phyloP scores from a whole-genome alignment of 2,329 filamentous ascomycete species.

The Magnaporthiopsis rhizophila region DNA sequence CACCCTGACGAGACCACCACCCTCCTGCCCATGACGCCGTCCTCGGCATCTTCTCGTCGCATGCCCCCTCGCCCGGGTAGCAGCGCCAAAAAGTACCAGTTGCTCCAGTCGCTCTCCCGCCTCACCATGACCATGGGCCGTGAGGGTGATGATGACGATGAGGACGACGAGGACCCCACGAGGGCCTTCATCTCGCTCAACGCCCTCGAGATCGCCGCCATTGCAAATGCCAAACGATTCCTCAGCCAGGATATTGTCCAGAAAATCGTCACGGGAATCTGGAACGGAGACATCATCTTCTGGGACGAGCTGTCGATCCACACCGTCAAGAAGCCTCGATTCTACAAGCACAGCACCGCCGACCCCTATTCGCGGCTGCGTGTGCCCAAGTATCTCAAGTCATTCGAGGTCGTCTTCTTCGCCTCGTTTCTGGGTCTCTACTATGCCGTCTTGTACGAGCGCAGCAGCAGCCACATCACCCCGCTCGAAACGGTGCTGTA shows the following conservation, averaged over 20 bases:
- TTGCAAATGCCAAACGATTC: slow-evolving; percentile 77
- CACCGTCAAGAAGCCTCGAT: slow-evolving; percentile 65
- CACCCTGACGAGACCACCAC: slow-evolving; percentile 35
- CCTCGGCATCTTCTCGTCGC: slow-evolving; percentile 13
- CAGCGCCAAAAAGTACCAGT: slow-evolving; percentile 38
- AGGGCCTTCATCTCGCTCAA: slow-evolving; percentile 72
- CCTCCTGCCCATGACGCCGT: slow-evolving; percentile 29
- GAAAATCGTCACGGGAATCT: slow-evolving; percentile 75
- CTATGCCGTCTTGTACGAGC: slow-evolving; percentile 74
- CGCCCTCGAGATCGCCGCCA: slow-evolving; percentile 77
- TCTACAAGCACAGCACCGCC: slow-evolving; percentile 60
- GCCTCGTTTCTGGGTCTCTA: slow-evolving; percentile 69
- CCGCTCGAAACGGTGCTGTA: slow-evolving; percentile 66
- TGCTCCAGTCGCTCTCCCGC: slow-evolving; percentile 47
- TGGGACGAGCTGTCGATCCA: slow-evolving; percentile 72
- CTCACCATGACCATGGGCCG: slow-evolving; percentile 41
- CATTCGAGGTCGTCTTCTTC: slow-evolving; percentile 79
- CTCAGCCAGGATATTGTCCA: slow-evolving; percentile 74
- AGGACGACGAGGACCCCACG: slow-evolving; percentile 54
- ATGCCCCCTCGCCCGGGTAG: slow-evolving; percentile 23
- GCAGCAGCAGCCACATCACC: slow-evolving; percentile 59
- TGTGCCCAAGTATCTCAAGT: slow-evolving; percentile 62
- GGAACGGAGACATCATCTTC: slow-evolving; percentile 80
- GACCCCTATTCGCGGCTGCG: slow-evolving; percentile 60
- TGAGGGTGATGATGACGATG: slow-evolving; percentile 32